Evolutionary conservation across 345 rosid genomes (phyloP).

Genomic region (Salix purpurea): DNA sequence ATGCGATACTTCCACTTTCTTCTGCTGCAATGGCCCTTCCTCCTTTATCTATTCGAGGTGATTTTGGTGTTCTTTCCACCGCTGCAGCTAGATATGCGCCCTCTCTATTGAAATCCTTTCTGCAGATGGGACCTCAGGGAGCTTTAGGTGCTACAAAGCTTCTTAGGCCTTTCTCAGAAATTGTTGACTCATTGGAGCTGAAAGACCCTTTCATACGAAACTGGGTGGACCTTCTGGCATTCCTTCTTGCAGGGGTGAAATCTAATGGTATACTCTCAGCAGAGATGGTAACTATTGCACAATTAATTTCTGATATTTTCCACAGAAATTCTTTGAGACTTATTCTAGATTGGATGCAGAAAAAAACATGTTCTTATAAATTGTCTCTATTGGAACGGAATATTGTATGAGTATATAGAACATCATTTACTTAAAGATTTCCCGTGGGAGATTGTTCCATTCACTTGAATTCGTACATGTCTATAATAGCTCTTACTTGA

Average conservation of each 20-base stretch:
- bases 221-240: slow-evolving; percentile 92
- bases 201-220: slow-evolving; percentile 83
- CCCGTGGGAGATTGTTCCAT: too few species aligned
- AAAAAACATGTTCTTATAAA: too few species aligned
- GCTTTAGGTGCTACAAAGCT: slow-evolving; percentile 81
- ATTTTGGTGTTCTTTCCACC: slow-evolving; percentile 80
- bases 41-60: slow-evolving; percentile 80
- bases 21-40: slow-evolving; percentile 90
- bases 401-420: too few species aligned
- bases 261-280: slow-evolving; percentile 95
- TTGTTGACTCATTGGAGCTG: slow-evolving; percentile 66
- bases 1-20: slow-evolving; percentile 87
- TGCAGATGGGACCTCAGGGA: slow-evolving; percentile 82
- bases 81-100: slow-evolving; percentile 89
- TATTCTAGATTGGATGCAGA: too few species aligned
- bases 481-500: too few species aligned
- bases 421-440: too few species aligned
- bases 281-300: slow-evolving; percentile 79
- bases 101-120: slow-evolving; percentile 69
- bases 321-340: background rate
- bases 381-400: too few species aligned
- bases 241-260: slow-evolving; percentile 96
- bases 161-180: slow-evolving; percentile 81
- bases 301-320: background rate
- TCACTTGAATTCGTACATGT: too few species aligned